These are phyloP conservation scores for Boletus vermiculosoides DNA, from an alignment of 768 basidiomycete species.

Conservation along the genomic window DNA sequence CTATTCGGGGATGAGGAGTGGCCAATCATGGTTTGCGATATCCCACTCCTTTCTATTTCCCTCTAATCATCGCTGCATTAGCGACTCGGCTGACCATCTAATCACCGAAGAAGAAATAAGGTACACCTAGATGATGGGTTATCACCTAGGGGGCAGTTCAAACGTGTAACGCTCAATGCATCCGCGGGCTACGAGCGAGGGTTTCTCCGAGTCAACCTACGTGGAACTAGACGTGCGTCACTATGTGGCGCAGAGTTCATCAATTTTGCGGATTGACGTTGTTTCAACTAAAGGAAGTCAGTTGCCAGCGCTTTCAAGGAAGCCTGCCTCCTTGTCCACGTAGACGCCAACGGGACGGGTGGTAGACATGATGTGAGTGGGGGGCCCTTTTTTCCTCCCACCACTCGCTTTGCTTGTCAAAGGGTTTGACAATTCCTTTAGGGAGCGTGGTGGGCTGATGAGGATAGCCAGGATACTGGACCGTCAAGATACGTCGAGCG, in stretches of 20 bases:
- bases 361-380: neutral
- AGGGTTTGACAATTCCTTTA: neutral
- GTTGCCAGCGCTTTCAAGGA: neutral
- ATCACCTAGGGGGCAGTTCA: neutral
- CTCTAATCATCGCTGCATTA: neutral
- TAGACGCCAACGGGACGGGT: neutral
- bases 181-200: neutral
- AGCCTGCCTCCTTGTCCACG: too few species aligned
- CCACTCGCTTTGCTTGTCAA: neutral
- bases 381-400: neutral
- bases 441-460: neutral
- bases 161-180: neutral
- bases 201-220: neutral
- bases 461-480: neutral
- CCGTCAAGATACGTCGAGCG: neutral
- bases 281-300: neutral
- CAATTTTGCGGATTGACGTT: neutral
- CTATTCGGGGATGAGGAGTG: neutral
- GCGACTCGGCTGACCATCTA: neutral
- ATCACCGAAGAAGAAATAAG: neutral
- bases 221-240: neutral
- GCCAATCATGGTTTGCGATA: neutral
- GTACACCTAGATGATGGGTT: neutral
- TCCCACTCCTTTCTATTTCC: neutral
- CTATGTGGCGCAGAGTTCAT: neutral